Conservation (phyloP, 2,329 filamentous ascomycete genomes). For the Blastomyces parvus region DNA sequence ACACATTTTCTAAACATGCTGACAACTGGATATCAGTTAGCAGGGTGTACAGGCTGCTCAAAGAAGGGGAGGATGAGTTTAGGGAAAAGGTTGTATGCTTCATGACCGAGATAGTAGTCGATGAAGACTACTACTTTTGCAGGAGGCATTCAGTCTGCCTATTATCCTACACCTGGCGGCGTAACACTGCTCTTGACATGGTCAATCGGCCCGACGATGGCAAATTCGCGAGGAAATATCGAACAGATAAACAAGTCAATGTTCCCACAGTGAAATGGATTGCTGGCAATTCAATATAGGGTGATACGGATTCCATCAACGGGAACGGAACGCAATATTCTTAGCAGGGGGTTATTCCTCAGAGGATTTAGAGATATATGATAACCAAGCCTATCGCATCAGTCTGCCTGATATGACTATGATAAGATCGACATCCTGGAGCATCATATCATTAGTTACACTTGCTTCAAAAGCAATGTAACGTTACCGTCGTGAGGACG, state of each 20-base stretch:
- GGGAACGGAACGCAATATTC: background rate
- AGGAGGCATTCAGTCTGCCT: background rate
- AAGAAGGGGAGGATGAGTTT: background rate
- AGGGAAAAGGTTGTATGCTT: background rate
- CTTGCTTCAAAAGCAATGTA: background rate
- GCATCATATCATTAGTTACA: background rate
- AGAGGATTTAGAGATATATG: background rate
- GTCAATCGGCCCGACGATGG: background rate
- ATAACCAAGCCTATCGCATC: background rate
- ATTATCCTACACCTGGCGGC: background rate
- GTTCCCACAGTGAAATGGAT: background rate
- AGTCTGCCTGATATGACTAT: background rate
- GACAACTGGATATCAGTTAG: background rate
- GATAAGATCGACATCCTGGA: background rate
- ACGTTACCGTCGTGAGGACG: background rate
- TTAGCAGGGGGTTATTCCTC: background rate
- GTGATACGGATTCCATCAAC: background rate
- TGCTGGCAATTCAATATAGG: background rate
- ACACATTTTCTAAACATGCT: slow-evolving; percentile 4
- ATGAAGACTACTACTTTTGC: background rate
- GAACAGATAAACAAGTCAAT: background rate
- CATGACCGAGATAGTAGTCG: background rate
- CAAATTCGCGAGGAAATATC: background rate
- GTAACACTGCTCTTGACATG: background rate
- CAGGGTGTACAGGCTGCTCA: background rate